Base-by-base conservation (phyloP, 129 eudicot species). In the Tanacetum coccineum region DNA sequence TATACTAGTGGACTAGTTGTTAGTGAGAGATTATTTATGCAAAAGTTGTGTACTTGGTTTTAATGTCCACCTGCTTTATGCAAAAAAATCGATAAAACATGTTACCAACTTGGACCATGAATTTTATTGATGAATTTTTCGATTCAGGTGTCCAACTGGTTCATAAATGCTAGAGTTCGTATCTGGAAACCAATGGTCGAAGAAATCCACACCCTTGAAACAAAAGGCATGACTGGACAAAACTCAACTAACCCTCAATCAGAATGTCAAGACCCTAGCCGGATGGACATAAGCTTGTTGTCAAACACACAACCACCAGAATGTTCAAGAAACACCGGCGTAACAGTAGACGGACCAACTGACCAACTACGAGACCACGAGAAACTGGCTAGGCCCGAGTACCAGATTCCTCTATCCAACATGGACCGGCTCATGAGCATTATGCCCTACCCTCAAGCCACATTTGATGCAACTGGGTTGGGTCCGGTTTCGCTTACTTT, bases 181-280 rank as follows among this genome's bases (percentile, higher is more conserved):
- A 76, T 89, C 1, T 89, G 96, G 96, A 89, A 89, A 68, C 97
- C 97, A 19, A 90, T 90, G 97, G 95, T 90, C 10, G 95, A 90
- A 81, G 97, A 90, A 76, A 84, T 90, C 70, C 97, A 90, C 63
- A 76, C 74, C 68, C 85, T 90, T 13, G 97, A 87, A 82, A 84
- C 91, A 65, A 84, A 90, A 78, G 87, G 87, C 12, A 28, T 55
- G 30, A 54, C 81, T 15, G 82, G 78, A 63, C 55, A 78, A 10
- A 83, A 68, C 68, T 20, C 83, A 13, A 68, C 68, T 19, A 76
- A 70, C 25, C 59, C 78, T 20, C 62, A 58, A 58, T 13, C 81
- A 3, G 87, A 74, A 1, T 66, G 53, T 40, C 80, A 76, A 52
- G 75, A 68, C 40, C 62, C 56, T 36, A 74, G 46, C 68, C 78